Conservation (phyloP, 2,329 filamentous ascomycete genomes). For the Fusarium sp. region DNA sequence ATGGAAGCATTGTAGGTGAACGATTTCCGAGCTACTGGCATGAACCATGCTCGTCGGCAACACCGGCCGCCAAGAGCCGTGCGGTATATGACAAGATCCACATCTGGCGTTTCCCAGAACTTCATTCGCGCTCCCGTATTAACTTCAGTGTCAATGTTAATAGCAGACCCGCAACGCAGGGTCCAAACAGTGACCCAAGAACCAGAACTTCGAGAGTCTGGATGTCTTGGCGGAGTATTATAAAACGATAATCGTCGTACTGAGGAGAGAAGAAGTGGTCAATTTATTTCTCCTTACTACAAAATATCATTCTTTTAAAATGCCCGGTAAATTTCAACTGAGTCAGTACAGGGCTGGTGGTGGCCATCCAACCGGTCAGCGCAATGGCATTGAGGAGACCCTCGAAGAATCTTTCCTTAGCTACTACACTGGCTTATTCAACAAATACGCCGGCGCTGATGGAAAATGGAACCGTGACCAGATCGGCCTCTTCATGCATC, state of each 20-base stretch:
- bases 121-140: slow-evolving; percentile 1
- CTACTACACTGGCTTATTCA: slow-evolving; percentile 1
- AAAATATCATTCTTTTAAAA: background rate
- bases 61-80: background rate
- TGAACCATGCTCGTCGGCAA: background rate
- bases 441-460: slow-evolving; percentile 2
- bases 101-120: background rate
- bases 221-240: background rate
- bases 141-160: background rate
- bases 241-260: background rate
- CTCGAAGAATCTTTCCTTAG: slow-evolving; percentile 5
- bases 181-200: background rate
- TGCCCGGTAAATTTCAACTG: background rate
- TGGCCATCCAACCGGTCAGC: slow-evolving; percentile 1
- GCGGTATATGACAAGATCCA: background rate
- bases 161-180: background rate
- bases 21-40: background rate
- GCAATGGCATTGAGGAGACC: slow-evolving; percentile 9
- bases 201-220: background rate
- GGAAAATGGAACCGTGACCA: slow-evolving; percentile 4
- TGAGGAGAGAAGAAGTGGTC: background rate
- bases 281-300: background rate
- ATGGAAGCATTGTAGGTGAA: background rate
- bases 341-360: background rate
- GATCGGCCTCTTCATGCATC: slow-evolving; percentile 13